Evolutionary conservation across 164 flowering plant genomes (phyloP).

Genomic region (Buxus sempervirens): DNA sequence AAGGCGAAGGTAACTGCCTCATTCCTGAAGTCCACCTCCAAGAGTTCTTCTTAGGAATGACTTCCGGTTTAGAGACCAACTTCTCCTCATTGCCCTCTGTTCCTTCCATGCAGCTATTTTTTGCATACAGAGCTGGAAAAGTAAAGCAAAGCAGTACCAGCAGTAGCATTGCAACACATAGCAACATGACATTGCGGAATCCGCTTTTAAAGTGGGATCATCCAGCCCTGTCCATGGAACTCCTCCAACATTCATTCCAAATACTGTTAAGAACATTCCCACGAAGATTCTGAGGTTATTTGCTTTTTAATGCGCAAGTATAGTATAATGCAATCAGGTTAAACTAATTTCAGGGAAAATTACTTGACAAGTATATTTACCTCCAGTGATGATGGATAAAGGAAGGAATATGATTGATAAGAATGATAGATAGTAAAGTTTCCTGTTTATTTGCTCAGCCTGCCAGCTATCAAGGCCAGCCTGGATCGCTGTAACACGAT

Average conservation of each 20-base stretch:
- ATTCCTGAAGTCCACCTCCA: conserved; percentile 29
- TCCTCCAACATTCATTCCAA: conserved; percentile 99
- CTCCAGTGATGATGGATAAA: conserved; percentile 92
- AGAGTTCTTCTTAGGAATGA: conserved; percentile 55
- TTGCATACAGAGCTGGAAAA: conserved; percentile 55
- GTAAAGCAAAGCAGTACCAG: conserved; percentile 65
- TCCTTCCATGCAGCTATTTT: conserved; percentile 55
- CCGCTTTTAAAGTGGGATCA: conserved; percentile 60
- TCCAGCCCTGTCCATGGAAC: conserved; percentile 91
- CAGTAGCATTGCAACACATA: conserved; percentile 57
- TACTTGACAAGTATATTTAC: conserved; percentile 30
- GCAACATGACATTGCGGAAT: conserved; percentile 72
- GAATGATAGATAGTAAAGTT: conserved; percentile 91
- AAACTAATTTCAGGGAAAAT: not conserved
- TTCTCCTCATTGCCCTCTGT: conserved; percentile 44
- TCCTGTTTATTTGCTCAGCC: conserved; percentile 90
- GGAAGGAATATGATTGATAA: conserved; percentile 94
- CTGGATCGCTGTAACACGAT: conserved; percentile 90
- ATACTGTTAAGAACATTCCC: conserved; percentile 40
- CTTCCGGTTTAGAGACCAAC: conserved; percentile 72
- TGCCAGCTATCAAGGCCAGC: conserved; percentile 99
- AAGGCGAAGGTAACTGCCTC: conserved; percentile 49
- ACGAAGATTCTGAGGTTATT: not conserved
- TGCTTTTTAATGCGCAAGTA: not conserved
- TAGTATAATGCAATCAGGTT: not conserved